A percentile compares a stretch with the other conserved stretches of the same genome.
Conservation (phyloP, 306 rosid genomes). For the Vigna unguiculata region DNA sequence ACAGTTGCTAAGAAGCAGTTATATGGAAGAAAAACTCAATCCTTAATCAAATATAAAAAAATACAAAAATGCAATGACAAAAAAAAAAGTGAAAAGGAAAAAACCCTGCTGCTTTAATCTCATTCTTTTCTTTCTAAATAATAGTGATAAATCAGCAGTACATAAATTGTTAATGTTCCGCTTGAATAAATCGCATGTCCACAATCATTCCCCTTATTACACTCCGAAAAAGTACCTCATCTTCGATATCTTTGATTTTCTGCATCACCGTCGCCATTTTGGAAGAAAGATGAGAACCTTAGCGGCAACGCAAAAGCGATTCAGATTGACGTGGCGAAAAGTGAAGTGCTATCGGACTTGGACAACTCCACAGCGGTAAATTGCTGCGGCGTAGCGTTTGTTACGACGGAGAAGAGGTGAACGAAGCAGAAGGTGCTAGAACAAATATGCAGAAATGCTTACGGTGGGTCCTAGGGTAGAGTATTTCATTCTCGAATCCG, state of each 20-base stretch:
- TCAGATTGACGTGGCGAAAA: not conserved
- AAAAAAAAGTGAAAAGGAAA: not conserved
- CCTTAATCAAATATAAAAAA: not conserved
- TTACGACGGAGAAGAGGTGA: conserved; percentile 11
- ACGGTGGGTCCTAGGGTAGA: conserved; percentile 45
- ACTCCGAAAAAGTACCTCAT: conserved; percentile 68
- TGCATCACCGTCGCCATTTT: conserved; percentile 96
- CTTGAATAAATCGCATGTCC: not conserved
- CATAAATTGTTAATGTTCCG: not conserved
- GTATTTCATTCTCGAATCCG: not conserved
- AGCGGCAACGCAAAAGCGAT: not conserved
- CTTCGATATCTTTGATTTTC: conserved; percentile 99
- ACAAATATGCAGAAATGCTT: conserved; percentile 1
- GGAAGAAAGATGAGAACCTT: conserved; percentile 42
- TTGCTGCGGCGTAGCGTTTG: not conserved
- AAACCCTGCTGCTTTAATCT: conserved; percentile 1
- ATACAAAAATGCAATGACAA: not conserved
- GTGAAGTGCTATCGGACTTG: not conserved
- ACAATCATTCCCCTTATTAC: not conserved
- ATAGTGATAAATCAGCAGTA: conserved; percentile 4
- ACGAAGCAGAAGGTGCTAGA: conserved; percentile 43
- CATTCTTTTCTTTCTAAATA: not conserved
- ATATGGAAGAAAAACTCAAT: not conserved
- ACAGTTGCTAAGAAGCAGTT: not conserved
- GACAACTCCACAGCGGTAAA: not conserved